These are phyloP conservation scores for Trichoderma hamatum DNA, from an alignment of 2,329 filamentous ascomycete species.

Conservation along the genomic window DNA sequence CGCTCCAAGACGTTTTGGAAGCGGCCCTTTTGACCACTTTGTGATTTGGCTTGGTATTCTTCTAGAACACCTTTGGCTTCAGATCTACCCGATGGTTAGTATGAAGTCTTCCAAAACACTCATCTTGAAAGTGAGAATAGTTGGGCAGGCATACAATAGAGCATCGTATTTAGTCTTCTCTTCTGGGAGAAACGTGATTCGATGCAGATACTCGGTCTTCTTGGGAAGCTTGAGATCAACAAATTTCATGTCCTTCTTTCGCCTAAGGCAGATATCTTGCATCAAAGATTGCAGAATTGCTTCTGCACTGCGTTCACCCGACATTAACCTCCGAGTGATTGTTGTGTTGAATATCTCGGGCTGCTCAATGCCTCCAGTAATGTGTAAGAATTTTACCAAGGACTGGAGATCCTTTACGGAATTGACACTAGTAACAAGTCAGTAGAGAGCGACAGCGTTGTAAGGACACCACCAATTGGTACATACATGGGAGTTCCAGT, in stretches of 20 bases:
- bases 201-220: conserved; percentile 77
- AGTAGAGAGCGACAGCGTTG: conserved; percentile 30
- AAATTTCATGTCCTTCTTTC: conserved; percentile 87
- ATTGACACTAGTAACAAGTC: conserved; percentile 61
- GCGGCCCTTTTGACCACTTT: conserved; percentile 50
- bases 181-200: conserved; percentile 70
- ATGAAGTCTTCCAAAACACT: not conserved
- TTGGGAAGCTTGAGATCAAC: conserved; percentile 78
- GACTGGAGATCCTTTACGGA: conserved; percentile 80
- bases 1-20: conserved; percentile 81
- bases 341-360: conserved; percentile 70
- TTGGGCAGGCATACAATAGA: conserved; percentile 57
- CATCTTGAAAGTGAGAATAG: not conserved
- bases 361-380: conserved; percentile 75
- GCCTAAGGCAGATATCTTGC: conserved; percentile 76
- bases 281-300: conserved; percentile 74
- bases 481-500: conserved; percentile 77
- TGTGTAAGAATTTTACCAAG: conserved; percentile 73
- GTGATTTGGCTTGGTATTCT: conserved; percentile 55
- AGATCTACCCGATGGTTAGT: conserved; percentile 46
- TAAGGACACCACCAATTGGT: not conserved
- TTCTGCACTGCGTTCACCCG: conserved; percentile 60
- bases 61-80: conserved; percentile 75
- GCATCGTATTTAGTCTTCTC: conserved; percentile 79
- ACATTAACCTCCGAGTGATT: conserved; percentile 64